Conservation (phyloP, 805 yeast species). For the Kazachstania taianensis region DNA sequence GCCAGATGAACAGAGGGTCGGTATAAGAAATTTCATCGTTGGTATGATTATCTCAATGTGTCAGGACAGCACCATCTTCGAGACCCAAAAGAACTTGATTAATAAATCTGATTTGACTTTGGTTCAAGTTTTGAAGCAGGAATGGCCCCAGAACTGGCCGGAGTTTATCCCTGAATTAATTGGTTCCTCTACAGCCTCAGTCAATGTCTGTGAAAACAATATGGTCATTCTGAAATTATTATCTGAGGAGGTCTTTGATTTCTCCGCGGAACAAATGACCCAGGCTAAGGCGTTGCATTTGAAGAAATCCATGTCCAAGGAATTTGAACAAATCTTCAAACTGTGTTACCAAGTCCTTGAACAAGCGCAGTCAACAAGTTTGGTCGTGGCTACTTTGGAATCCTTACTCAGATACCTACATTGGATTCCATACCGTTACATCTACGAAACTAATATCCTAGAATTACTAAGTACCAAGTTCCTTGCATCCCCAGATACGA, state of each 20-base stretch:
- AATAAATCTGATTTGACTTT: conserved; percentile 89
- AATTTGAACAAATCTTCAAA: conserved; percentile 86
- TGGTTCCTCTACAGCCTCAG: conserved; percentile 68
- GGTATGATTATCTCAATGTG: conserved; percentile 89
- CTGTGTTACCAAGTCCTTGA: conserved; percentile 90
- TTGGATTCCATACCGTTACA: conserved; percentile 88
- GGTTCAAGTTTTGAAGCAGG: conserved; percentile 91
- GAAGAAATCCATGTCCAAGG: conserved; percentile 76
- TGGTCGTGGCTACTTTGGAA: conserved; percentile 74
- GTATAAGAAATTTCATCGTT: conserved; percentile 88
- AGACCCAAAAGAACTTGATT: conserved; percentile 67
- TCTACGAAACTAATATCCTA: conserved; percentile 79
- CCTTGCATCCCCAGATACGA: conserved; percentile 64
- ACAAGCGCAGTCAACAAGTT: conserved; percentile 73
- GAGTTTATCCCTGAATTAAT: conserved; percentile 91
- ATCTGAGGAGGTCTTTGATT: conserved; percentile 94
- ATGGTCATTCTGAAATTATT: conserved; percentile 84
- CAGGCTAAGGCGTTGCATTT: conserved; percentile 83
- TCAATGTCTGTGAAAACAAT: conserved; percentile 94
- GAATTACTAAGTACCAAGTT: conserved; percentile 65
- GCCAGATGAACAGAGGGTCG: conserved; percentile 80
- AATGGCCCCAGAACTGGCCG: conserved; percentile 99
- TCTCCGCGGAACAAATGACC: conserved; percentile 91
- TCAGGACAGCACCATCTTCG: conserved; percentile 67
- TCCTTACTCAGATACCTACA: conserved; percentile 77